These are phyloP conservation scores for Forsythia viridissima DNA, from an alignment of 257 asterid genomes.

Conservation along the genomic window DNA sequence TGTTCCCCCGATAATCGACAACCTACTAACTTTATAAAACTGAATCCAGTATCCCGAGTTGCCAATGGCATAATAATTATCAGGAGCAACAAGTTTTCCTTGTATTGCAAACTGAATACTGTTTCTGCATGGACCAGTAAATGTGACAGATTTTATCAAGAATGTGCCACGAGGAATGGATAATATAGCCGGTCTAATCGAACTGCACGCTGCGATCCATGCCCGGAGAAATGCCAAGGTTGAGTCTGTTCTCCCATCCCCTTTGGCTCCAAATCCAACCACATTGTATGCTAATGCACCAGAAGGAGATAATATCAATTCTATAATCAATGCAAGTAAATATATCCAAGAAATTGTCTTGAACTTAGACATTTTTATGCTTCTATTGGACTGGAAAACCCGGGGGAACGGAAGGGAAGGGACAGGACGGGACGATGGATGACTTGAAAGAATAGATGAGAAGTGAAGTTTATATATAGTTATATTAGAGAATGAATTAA, in stretches of 20 bases:
- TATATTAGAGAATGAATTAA: not conserved
- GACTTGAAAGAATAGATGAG: not conserved
- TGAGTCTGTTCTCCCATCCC: slow-evolving; percentile 74
- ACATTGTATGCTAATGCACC: slow-evolving; percentile 64
- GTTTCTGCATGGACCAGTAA: slow-evolving; percentile 66
- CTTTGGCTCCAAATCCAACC: slow-evolving; percentile 59
- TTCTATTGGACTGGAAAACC: slow-evolving; percentile 1
- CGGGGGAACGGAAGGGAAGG: slow-evolving; percentile 6
- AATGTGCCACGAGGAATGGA: slow-evolving; percentile 60
- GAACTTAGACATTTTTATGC: slow-evolving; percentile 19
- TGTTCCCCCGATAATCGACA: slow-evolving; percentile 58
- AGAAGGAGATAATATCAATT: slow-evolving; percentile 12
- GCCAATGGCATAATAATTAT: slow-evolving; percentile 41
- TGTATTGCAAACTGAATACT: slow-evolving; percentile 46
- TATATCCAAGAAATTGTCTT: slow-evolving; percentile 5
- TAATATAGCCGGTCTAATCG: slow-evolving; percentile 46
- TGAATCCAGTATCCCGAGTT: slow-evolving; percentile 60
- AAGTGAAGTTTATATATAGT: slow-evolving; percentile 21
- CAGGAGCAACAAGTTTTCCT: slow-evolving; percentile 70
- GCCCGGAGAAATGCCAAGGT: slow-evolving; percentile 57
- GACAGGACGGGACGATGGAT: not conserved
- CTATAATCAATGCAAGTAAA: slow-evolving; percentile 12
- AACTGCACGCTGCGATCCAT: slow-evolving; percentile 73
- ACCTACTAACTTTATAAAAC: slow-evolving; percentile 58
- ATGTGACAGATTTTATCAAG: slow-evolving; percentile 41